Evolutionary conservation across 2,329 filamentous ascomycete species (phyloP).

Genomic region (Mycosphaerelloides madeirae): DNA sequence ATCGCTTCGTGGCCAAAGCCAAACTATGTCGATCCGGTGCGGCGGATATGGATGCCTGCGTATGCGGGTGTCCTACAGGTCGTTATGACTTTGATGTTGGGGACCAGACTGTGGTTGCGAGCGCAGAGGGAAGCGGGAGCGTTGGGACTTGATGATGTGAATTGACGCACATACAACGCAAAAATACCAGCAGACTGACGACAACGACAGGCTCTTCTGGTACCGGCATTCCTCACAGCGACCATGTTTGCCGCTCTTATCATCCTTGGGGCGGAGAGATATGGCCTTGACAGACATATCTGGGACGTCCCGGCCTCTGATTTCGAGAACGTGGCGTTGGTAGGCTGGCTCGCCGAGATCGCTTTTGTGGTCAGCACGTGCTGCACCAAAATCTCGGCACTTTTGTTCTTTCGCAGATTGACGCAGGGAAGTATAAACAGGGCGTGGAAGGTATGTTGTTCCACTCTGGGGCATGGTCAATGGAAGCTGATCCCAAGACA

Average conservation of each 20-base stretch:
- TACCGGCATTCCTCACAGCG: constrained; percentile 18
- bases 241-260: constrained; percentile 21
- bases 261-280: constrained; percentile 23
- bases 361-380: constrained; percentile 31
- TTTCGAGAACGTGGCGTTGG: constrained; percentile 22
- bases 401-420: constrained; percentile 41
- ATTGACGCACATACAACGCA: constrained; percentile 2
- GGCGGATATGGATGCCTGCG: constrained; percentile 27
- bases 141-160: constrained; percentile 31
- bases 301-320: constrained; percentile 30
- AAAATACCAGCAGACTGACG: background rate
- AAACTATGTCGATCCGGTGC: constrained; percentile 4
- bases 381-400: constrained; percentile 34
- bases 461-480: no score
- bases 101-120: constrained; percentile 26
- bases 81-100: constrained; percentile 24
- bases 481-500: background rate
- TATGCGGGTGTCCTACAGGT: constrained; percentile 27
- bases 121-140: constrained; percentile 19
- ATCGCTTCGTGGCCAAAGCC: constrained; percentile 3
- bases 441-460: constrained; percentile 24
- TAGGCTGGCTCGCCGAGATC: constrained; percentile 32
- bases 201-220: constrained; percentile 15
- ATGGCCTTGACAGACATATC: constrained; percentile 32
- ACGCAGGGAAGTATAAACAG: constrained; percentile 32